phyloP scores from a whole-genome alignment of 305 asterid species.

The Fraxinus albicans region DNA sequence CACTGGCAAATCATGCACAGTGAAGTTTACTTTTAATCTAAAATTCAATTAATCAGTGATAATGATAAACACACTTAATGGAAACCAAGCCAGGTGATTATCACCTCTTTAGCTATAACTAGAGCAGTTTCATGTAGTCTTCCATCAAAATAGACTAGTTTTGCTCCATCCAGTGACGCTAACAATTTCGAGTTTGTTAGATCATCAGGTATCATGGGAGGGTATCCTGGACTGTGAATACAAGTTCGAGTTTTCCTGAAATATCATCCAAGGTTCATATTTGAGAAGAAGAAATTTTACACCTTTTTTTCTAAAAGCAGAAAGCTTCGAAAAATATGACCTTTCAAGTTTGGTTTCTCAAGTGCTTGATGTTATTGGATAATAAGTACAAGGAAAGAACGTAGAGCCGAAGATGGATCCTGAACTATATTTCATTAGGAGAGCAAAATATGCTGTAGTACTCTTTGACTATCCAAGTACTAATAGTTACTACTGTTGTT shows the following conservation, averaged over 20 bases:
- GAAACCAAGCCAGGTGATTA: constrained; percentile 24
- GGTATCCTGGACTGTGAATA: constrained; percentile 93
- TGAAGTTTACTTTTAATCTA: constrained; percentile 36
- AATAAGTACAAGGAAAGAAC: not conserved
- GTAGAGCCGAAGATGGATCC: not conserved
- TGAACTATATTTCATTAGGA: not conserved
- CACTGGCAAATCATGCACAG: constrained; percentile 65
- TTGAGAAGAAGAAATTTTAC: not conserved
- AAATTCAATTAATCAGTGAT: constrained; percentile 12
- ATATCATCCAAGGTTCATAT: constrained; percentile 16
- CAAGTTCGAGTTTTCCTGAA: constrained; percentile 96
- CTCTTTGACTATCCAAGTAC: not conserved
- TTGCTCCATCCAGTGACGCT: constrained; percentile 70
- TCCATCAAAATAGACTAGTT: constrained; percentile 74
- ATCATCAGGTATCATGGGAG: constrained; percentile 87
- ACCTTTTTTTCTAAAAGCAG: not conserved
- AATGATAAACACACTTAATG: constrained; percentile 10
- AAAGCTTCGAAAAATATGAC: not conserved
- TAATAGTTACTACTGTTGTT: not conserved
- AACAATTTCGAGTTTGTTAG: constrained; percentile 55
- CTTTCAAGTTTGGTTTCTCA: not conserved
- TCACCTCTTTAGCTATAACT: constrained; percentile 82
- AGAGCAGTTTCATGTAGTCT: constrained; percentile 86
- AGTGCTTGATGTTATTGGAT: not conserved
- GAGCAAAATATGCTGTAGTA: not conserved